Conservation (phyloP, 2,329 filamentous ascomycete genomes). For the Diaporthe australafricana region DNA sequence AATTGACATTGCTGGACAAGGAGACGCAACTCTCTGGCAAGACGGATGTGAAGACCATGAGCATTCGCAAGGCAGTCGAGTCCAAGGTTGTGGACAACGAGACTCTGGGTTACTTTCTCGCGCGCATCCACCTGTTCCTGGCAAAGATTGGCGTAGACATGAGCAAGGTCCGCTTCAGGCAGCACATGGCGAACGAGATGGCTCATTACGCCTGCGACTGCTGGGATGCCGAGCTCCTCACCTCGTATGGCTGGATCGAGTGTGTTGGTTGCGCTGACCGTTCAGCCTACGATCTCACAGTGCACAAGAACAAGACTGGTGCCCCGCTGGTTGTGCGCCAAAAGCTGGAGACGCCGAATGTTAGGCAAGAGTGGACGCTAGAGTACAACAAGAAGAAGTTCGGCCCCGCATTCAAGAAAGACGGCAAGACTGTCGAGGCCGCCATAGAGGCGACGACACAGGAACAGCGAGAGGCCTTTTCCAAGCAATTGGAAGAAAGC, state of each 20-base stretch:
- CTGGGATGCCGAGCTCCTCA: conserved; percentile 95
- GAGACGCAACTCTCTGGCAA: conserved; percentile 88
- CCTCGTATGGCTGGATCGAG: conserved; percentile 96
- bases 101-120: conserved; percentile 97
- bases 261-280: conserved; percentile 97
- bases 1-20: conserved; percentile 86
- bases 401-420: conserved; percentile 94
- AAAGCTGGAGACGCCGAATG: conserved; percentile 79
- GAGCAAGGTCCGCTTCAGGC: conserved; percentile 92
- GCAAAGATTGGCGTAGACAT: conserved; percentile 88
- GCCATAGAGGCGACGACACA: conserved; percentile 79
- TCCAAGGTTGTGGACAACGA: conserved; percentile 92
- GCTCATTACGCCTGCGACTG: conserved; percentile 96
- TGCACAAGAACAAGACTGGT: conserved; percentile 93
- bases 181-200: conserved; percentile 87
- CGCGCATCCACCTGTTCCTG: conserved; percentile 91
- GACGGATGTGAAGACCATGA: conserved; percentile 77
- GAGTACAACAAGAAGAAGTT: conserved; percentile 96
- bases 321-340: conserved; percentile 87
- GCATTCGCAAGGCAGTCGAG: conserved; percentile 88
- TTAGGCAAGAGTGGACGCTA: conserved; percentile 87
- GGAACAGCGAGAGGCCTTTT: conserved; percentile 82
- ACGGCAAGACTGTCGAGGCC: conserved; percentile 85
- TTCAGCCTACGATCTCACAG: conserved; percentile 92
- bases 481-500: conserved; percentile 76